These are phyloP conservation scores for Aphanomyces astaci DNA, from an alignment of 352 stramenopile genomes.

Conservation along the genomic window DNA sequence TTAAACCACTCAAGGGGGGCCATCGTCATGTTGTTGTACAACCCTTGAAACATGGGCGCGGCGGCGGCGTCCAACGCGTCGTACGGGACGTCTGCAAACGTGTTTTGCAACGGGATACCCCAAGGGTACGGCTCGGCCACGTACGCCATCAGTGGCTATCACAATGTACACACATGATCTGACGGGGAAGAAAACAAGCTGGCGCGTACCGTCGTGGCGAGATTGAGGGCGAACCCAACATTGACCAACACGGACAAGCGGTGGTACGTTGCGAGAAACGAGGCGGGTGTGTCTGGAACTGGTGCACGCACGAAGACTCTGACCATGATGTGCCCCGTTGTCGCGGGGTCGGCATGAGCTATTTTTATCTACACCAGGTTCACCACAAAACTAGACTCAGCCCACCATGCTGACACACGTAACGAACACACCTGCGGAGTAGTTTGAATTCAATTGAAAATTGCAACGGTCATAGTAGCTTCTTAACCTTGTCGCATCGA, in stretches of 20 bases:
- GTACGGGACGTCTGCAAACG: no score
- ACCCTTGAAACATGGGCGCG: neutral
- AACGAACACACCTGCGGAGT: no score
- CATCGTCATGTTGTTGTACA: neutral
- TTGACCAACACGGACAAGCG: neutral
- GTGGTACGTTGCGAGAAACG: neutral
- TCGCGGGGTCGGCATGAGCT: no score
- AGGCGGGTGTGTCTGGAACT: no score
- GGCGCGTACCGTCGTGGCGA: neutral
- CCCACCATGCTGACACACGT: no score
- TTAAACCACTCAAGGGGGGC: neutral
- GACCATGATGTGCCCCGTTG: no score
- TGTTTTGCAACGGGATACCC: neutral
- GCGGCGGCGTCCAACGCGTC: neutral
- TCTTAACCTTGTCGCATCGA: no score
- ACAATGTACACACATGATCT: neutral
- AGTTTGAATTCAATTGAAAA: no score
- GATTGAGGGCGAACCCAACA: neutral
- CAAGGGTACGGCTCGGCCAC: neutral
- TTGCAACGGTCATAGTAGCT: no score
- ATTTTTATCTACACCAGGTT: no score
- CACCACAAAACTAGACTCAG: no score
- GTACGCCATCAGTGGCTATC: neutral
- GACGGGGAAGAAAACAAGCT: neutral
- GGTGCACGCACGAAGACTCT: no score